phyloP scores from a whole-genome alignment of 345 rosid species.

The Salix caprea region DNA sequence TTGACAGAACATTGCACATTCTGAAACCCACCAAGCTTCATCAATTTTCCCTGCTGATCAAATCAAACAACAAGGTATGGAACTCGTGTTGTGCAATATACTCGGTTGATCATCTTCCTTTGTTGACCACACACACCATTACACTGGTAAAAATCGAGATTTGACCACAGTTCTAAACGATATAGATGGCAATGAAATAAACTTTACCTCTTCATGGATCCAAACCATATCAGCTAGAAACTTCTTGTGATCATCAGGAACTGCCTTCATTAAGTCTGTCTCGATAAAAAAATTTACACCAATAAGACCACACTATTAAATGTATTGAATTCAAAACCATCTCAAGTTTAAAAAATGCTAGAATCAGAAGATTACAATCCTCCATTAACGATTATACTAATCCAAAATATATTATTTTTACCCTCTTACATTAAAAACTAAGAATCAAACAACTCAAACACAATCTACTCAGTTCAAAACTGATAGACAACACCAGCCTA shows the following conservation, averaged over 20 bases:
- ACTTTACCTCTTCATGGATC: constrained; percentile 76
- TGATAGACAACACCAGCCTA: neutral
- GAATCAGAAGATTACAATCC: neutral
- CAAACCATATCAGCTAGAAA: constrained; percentile 75
- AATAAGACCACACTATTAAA: neutral
- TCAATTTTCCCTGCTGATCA: neutral
- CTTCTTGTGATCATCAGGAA: constrained; percentile 81
- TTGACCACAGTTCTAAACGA: neutral
- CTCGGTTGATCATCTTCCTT: neutral
- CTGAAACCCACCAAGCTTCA: constrained; percentile 1
- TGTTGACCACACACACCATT: neutral
- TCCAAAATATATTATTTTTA: neutral
- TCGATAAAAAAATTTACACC: neutral
- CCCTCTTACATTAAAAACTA: neutral
- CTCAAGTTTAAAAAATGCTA: neutral
- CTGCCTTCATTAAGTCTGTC: constrained; percentile 69
- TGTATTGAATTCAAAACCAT: neutral
- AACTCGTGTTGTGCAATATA: neutral
- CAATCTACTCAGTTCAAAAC: neutral
- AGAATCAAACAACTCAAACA: neutral
- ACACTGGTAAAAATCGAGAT: neutral
- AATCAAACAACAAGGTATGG: neutral
- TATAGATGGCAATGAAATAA: neutral
- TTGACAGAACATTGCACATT: neutral
- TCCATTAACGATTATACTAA: too few relatives aligned